phyloP scores from a whole-genome alignment of 2,329 filamentous ascomycete species.

The Apiospora koreana region DNA sequence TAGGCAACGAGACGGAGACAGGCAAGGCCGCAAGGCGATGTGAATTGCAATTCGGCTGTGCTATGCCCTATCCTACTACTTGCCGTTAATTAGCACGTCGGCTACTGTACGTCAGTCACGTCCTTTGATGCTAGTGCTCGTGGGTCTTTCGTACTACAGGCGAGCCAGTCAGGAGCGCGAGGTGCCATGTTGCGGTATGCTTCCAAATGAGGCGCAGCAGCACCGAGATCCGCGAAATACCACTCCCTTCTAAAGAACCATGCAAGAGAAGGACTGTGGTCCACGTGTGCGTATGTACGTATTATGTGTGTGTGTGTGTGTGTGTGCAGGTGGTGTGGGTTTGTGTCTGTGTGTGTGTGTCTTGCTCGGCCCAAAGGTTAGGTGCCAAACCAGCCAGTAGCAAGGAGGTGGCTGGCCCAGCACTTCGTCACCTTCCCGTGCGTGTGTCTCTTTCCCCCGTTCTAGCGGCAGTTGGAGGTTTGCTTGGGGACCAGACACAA shows the following conservation, averaged over 20 bases:
- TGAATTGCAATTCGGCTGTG: background rate
- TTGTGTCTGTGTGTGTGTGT: background rate
- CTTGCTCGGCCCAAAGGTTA: background rate
- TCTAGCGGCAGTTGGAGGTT: background rate
- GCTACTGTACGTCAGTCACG: background rate
- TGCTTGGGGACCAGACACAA: background rate
- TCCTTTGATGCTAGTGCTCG: background rate
- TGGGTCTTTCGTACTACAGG: background rate
- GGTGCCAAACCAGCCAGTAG: background rate
- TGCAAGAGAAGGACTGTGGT: background rate
- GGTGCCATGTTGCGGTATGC: background rate
- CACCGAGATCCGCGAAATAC: slow-evolving; percentile 2
- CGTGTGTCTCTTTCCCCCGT: background rate
- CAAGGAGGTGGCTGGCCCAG: background rate
- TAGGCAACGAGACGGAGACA: background rate
- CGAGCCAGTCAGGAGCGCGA: background rate
- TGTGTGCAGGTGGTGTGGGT: background rate
- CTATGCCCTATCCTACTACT: background rate
- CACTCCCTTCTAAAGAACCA: background rate
- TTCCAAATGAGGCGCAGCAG: background rate
- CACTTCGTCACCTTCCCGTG: slow-evolving; percentile 1
- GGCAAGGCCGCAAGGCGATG: background rate
- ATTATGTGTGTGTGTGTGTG: background rate
- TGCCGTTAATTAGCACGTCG: background rate
- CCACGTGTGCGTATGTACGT: background rate